Percentiles rank a stretch among this genome's conserved stretches.
Conservation (phyloP, 176 grass and related monocot species). For the Carex cristatella region DNA sequence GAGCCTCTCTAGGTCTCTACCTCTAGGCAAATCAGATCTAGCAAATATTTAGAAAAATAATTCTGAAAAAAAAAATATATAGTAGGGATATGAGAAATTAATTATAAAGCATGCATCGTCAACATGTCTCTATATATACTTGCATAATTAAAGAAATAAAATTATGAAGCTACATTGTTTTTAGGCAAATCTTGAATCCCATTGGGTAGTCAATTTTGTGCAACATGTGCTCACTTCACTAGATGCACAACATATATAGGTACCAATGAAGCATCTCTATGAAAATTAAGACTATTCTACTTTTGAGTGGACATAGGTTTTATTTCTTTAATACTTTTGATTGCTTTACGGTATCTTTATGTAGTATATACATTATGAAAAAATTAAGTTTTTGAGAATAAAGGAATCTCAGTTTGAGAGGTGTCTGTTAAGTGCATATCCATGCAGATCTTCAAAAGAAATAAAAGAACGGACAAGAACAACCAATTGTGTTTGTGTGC, state of each 20-base stretch:
- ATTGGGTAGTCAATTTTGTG: background rate
- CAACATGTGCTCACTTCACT: slow-evolving; percentile 1
- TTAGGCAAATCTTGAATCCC: background rate
- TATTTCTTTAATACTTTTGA: background rate
- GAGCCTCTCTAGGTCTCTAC: background rate
- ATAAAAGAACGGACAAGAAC: background rate
- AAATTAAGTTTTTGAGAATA: background rate
- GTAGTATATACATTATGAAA: background rate
- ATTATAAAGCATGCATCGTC: background rate
- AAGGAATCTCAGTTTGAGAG: background rate
- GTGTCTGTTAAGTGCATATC: slow-evolving; percentile 2
- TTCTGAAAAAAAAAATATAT: background rate
- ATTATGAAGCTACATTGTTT: background rate
- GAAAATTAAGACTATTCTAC: background rate
- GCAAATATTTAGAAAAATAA: background rate
- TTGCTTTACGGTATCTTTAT: background rate
- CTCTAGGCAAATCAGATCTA: background rate
- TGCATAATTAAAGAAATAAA: background rate
- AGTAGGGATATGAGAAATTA: background rate
- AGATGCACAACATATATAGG: background rate
- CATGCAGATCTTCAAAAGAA: background rate
- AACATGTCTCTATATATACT: background rate
- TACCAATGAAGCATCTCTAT: background rate
- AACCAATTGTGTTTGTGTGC: background rate
- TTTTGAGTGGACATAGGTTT: background rate